Percentiles rank a stretch among this genome's conserved stretches.
Evolutionary conservation across 495 filamentous ascomycete genomes (phyloP).

Genomic region (Lophiostoma macrostomum): DNA sequence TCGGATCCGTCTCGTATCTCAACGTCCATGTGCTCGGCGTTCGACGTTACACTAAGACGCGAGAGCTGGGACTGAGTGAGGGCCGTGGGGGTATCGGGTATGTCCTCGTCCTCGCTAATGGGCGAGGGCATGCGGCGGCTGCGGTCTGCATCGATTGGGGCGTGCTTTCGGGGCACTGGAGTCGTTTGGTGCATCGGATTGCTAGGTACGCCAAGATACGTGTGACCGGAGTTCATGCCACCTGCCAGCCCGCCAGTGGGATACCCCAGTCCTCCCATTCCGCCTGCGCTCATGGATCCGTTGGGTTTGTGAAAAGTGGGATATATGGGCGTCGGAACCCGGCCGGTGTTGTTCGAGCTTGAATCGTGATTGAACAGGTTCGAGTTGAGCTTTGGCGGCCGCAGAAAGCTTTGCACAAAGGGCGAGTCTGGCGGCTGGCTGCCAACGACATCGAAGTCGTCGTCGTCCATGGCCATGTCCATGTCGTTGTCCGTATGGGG

Average conservation of each 20-base stretch:
- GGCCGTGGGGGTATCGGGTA: conserved; percentile 31
- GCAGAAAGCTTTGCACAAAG: conserved; percentile 10
- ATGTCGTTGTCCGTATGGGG: conserved; percentile 38
- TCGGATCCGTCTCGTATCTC: background rate
- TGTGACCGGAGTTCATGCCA: conserved; percentile 5
- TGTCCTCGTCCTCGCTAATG: conserved; percentile 60
- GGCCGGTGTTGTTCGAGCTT: conserved; percentile 33
- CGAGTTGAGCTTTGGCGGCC: conserved; percentile 30
- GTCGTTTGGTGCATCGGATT: background rate
- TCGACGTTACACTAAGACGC: conserved; percentile 25
- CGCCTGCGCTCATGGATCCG: background rate
- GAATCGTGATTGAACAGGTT: conserved; percentile 32
- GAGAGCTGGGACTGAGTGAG: conserved; percentile 34
- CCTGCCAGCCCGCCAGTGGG: conserved; percentile 23
- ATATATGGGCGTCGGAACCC: conserved; percentile 45
- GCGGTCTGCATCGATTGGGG: conserved; percentile 35
- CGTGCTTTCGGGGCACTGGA: background rate
- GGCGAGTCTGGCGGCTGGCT: conserved; percentile 31
- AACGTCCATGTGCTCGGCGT: conserved; percentile 26
- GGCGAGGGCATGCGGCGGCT: conserved; percentile 66
- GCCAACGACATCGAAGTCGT: conserved; percentile 34
- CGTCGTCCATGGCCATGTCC: conserved; percentile 54
- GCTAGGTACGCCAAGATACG: conserved; percentile 3
- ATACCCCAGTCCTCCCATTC: conserved; percentile 13
- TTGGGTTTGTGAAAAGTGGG: conserved; percentile 37